Evolutionary conservation across 2,329 filamentous ascomycete genomes (phyloP).

Genomic region (Sphaerulina vaccinii): DNA sequence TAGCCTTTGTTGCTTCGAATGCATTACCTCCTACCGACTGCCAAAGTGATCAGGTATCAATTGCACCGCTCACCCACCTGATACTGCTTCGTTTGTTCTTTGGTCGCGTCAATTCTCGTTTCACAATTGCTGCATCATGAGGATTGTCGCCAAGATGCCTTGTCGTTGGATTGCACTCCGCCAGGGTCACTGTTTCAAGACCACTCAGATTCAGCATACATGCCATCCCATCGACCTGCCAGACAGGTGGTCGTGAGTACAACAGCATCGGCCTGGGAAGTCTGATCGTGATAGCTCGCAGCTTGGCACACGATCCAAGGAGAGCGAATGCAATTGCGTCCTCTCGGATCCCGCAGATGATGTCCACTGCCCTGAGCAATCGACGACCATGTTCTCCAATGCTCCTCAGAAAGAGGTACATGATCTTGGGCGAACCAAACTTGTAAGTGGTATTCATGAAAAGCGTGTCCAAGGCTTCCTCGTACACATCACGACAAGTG

Average conservation of each 20-base stretch:
- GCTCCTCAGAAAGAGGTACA: slow-evolving; percentile 44
- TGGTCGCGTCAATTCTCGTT: slow-evolving; percentile 27
- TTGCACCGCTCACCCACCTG: slow-evolving; percentile 27
- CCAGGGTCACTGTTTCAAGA: slow-evolving; percentile 29
- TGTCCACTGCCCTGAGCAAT: slow-evolving; percentile 27
- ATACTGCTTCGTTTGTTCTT: slow-evolving; percentile 24
- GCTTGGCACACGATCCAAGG: slow-evolving; percentile 29
- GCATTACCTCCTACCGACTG: neutral
- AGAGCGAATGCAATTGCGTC: slow-evolving; percentile 36
- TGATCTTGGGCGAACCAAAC: slow-evolving; percentile 45
- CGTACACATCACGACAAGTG: slow-evolving; percentile 43
- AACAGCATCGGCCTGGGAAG: slow-evolving; percentile 26
- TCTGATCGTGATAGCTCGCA: slow-evolving; percentile 29
- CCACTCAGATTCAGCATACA: slow-evolving; percentile 31
- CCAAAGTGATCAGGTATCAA: slow-evolving; percentile 17
- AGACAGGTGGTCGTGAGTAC: slow-evolving; percentile 24
- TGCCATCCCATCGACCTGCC: slow-evolving; percentile 32
- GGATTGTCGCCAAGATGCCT: slow-evolving; percentile 24
- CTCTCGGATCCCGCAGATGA: slow-evolving; percentile 30
- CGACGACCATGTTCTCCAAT: slow-evolving; percentile 32
- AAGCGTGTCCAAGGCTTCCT: slow-evolving; percentile 47
- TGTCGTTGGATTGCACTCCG: slow-evolving; percentile 10
- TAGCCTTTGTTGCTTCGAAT: no score
- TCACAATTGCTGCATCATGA: slow-evolving; percentile 27
- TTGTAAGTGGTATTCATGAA: slow-evolving; percentile 50